Evolutionary conservation across 306 rosid genomes (phyloP).

Genomic region (Vigna mungo): DNA sequence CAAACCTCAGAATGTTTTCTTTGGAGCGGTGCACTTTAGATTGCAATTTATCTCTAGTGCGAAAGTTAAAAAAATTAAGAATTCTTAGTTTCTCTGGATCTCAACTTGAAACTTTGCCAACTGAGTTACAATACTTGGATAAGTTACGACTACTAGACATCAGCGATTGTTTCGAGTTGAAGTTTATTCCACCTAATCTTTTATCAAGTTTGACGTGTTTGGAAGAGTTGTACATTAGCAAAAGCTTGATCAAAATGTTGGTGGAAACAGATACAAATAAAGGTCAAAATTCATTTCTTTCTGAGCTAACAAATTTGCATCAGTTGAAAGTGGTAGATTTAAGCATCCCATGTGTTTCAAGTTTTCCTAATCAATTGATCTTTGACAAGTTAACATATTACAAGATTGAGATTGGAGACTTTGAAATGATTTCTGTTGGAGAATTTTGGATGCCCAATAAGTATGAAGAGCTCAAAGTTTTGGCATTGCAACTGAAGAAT

Average conservation of each 20-base stretch:
- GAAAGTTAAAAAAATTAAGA: constrained; percentile 1
- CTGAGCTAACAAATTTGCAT: not conserved
- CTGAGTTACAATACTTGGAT: not conserved
- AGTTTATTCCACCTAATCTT: not conserved
- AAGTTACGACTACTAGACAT: constrained; percentile 16
- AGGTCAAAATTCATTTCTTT: not conserved
- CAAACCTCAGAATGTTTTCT: constrained; percentile 5
- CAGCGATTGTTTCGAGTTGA: not conserved
- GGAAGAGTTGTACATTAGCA: constrained; percentile 19
- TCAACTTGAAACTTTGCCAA: not conserved
- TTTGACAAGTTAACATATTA: constrained; percentile 23
- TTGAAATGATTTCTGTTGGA: not conserved
- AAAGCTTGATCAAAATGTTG: not conserved
- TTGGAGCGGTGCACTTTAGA: constrained; percentile 10
- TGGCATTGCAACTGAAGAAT: constrained; percentile 20
- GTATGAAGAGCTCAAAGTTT: not conserved
- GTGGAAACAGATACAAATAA: not conserved
- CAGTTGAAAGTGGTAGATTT: constrained; percentile 15
- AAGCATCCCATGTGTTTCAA: not conserved
- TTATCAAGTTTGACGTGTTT: not conserved
- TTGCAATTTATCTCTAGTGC: not conserved
- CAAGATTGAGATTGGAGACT: constrained; percentile 25
- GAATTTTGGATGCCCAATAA: not conserved
- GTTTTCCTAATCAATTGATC: not conserved
- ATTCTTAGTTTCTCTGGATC: constrained; percentile 24